Evolutionary conservation across 2,329 filamentous ascomycete species (phyloP).

Genomic region (Trichophyton equinum): DNA sequence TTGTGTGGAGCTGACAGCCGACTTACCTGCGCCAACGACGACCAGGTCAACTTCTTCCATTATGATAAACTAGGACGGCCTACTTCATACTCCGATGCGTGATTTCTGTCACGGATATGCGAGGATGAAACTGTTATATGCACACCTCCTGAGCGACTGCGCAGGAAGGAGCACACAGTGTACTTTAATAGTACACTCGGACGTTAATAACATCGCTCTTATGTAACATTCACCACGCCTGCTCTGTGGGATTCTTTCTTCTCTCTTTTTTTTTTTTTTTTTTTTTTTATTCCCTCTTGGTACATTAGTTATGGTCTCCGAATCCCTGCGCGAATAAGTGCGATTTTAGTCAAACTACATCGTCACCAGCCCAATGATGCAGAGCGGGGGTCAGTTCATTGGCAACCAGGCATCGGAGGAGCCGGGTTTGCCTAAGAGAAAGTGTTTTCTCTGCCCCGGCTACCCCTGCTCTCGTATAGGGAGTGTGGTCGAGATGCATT

Average conservation of each 20-base stretch:
- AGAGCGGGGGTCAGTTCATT: background rate
- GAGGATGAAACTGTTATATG: background rate
- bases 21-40: constrained; percentile 40
- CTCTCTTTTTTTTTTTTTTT: background rate
- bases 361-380: background rate
- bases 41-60: constrained; percentile 21
- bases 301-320: background rate
- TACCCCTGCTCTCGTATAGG: background rate
- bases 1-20: background rate
- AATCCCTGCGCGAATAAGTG: background rate
- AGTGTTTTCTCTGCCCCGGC: too few relatives aligned
- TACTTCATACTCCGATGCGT: background rate
- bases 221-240: background rate
- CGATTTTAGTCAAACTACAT: background rate
- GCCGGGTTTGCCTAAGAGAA: too few relatives aligned
- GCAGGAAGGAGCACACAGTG: background rate
- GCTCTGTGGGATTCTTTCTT: background rate
- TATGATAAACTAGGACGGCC: background rate
- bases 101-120: background rate
- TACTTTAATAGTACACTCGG: background rate
- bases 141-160: background rate
- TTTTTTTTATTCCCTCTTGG: background rate
- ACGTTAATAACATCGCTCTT: background rate
- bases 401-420: too few relatives aligned
- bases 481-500: background rate